Percentiles rank a stretch among this genome's conserved stretches.
Conservation (phyloP, 2,329 filamentous ascomycete species). For the Fonsecaea nubica region DNA sequence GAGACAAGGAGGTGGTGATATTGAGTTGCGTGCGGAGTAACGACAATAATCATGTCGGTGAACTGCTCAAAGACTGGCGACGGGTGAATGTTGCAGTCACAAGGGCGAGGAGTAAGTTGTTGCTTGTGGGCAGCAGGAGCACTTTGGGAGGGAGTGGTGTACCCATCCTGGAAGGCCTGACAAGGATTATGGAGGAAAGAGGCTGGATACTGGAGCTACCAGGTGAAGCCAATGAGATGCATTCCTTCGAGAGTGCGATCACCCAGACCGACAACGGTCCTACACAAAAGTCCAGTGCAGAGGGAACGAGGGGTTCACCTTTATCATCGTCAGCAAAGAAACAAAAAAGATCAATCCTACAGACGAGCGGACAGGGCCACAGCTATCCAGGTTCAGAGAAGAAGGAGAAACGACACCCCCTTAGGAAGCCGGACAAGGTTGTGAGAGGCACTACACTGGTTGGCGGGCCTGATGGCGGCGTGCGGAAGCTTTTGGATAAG, state of each 20-base stretch:
- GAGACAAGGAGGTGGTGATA: slow-evolving; percentile 92
- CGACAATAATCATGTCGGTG: slow-evolving; percentile 80
- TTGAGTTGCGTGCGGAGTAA: slow-evolving; percentile 89
- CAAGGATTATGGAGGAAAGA: slow-evolving; percentile 75
- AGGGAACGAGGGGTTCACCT: background rate
- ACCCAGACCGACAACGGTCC: slow-evolving; percentile 32
- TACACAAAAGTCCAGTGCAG: slow-evolving; percentile 18
- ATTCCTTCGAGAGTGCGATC: slow-evolving; percentile 67
- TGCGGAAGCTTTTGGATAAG: slow-evolving; percentile 65
- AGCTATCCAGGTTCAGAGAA: slow-evolving; percentile 40
- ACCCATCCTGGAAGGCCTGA: slow-evolving; percentile 77
- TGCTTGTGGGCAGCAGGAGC: slow-evolving; percentile 81
- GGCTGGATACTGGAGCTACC: slow-evolving; percentile 82
- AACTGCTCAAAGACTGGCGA: slow-evolving; percentile 87
- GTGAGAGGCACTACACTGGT: slow-evolving; percentile 59
- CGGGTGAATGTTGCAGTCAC: slow-evolving; percentile 96
- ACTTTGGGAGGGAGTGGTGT: slow-evolving; percentile 71
- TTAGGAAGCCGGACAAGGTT: slow-evolving; percentile 61
- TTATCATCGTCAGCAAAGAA: background rate
- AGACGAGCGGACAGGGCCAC: slow-evolving; percentile 33
- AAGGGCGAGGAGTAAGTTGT: slow-evolving; percentile 85
- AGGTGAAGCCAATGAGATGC: slow-evolving; percentile 66
- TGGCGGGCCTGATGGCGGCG: slow-evolving; percentile 40
- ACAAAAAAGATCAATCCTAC: slow-evolving; percentile 5
- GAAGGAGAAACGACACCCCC: slow-evolving; percentile 45